A percentile compares a stretch with the other conserved stretches of the same genome.
These are phyloP conservation scores for Penicillium fimorum DNA, from an alignment of 495 filamentous ascomycete genomes.

Conservation along the genomic window DNA sequence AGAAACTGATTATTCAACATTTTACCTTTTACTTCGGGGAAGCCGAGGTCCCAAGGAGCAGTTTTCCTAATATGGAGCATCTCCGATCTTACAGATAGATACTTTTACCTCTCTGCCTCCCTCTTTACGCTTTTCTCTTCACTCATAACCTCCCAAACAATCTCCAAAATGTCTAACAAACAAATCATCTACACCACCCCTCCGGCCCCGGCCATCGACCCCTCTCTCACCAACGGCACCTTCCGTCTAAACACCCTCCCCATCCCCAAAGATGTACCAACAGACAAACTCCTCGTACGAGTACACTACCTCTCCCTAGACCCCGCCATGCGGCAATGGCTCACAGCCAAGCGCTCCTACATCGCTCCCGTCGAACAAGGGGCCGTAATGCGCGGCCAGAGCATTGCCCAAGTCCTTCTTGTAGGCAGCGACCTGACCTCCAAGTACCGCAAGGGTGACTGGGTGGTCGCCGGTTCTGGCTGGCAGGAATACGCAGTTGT, in stretches of 20 bases:
- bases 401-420: slow-evolving; percentile 53
- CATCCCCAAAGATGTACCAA: slow-evolving; percentile 44
- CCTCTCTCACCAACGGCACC: slow-evolving; percentile 43
- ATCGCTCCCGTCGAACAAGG: slow-evolving; percentile 63
- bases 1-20: slow-evolving; percentile 9
- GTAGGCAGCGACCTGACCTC: slow-evolving; percentile 37
- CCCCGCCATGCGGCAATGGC: slow-evolving; percentile 79
- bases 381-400: slow-evolving; percentile 64
- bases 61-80: slow-evolving; percentile 31
- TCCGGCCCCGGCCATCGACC: slow-evolving; percentile 41
- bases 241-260: slow-evolving; percentile 54
- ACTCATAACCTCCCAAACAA: neutral
- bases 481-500: slow-evolving; percentile 65
- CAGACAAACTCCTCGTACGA: slow-evolving; percentile 64
- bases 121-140: neutral
- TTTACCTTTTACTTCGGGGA: neutral
- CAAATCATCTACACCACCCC: slow-evolving; percentile 45
- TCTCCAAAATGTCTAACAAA: slow-evolving; percentile 38
- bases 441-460: slow-evolving; percentile 51
- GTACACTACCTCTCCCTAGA: slow-evolving; percentile 72
- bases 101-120: slow-evolving; percentile 1
- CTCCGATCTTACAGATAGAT: slow-evolving; percentile 19
- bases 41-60: slow-evolving; percentile 31
- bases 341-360: slow-evolving; percentile 65
- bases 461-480: slow-evolving; percentile 50